Evolutionary conservation across 2,329 filamentous ascomycete species (phyloP), one percentile per base, ranked within the genome.

Genomic region (Aureobasidium sp.): DNA sequence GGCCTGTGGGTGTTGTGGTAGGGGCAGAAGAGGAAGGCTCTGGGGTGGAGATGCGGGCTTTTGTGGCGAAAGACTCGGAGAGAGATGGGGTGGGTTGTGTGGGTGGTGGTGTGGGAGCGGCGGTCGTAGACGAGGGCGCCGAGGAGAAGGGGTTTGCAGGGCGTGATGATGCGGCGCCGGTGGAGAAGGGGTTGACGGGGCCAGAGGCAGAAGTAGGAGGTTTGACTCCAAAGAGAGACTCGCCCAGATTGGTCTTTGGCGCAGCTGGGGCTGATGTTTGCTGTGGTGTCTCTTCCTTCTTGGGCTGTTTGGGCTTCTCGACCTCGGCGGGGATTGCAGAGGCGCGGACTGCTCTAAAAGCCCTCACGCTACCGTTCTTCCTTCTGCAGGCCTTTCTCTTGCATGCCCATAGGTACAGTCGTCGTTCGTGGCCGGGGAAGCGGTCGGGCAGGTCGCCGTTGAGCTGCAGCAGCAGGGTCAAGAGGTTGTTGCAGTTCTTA

Each of bases 351-450:
- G 87, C 89, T 63, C 93, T 81, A 44, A 96, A 71, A 0, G 82
- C 89, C 31, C 92, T 84, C 62, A 97, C 82, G 72, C 89, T 93
- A 1, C 94, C 94, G 22, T 87, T 82, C 70, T 91, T 93, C 66
- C 92, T 83, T 69, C 89, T 84, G 72, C 94, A 99, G 12, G 84
- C 79, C 73, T 89, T 90, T 67, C 84, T 82, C 63, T 86, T 83
- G 74, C 94, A 99, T 20, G 84, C 84, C 73, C 96, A 91, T 14
- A 99, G 81, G 71, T 97, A 97, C 20, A 99, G 73, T 65, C 93
- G 85, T 67, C 94, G 83, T 70, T 97, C 91, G 75, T 97, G 90
- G 62, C 87, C 86, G 1, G 91, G 89, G 70, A 96, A 97, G 53
- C 85, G 82, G 61, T 93, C 88, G 15, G 91, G 92, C 3, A 97